Base-by-base conservation (phyloP, 352 stramenopile genomes). In the Phytophthora melonis region DNA sequence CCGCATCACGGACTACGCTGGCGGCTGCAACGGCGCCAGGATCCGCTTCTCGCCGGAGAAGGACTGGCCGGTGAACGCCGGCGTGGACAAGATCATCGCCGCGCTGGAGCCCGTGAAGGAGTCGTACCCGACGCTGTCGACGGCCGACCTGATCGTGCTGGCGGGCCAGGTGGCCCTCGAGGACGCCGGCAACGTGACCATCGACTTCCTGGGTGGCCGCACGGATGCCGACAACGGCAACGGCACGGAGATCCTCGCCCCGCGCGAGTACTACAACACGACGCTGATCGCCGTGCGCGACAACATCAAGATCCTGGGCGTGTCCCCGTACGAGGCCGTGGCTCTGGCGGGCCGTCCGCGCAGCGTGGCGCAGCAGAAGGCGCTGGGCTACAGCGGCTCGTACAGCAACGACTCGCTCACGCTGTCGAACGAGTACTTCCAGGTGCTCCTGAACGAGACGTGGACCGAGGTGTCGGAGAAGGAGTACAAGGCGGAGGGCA, bases 131-230 rank as follows among this genome's bases (percentile, higher is more conserved):
- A 80, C 72, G 49, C 86, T 98, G 49, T 89, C 80, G 11, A 98
- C 97, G 74, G 91, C 90, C 1, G 96, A 99, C 80, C 74, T 98
- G 49, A 98, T 94, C 70, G 97, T 94, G 6, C 87, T 98, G 30
- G 91, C 93, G 21, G 77, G 73, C 55, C 67, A 80, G 30, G 70
- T 78, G 30, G 77, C 68, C 13, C 65, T 83, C 19, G 72, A 83
- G 58, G 64, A 68, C 13, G 65, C 56, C 9, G 57, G 54, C n/a
- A 41, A 55, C 25, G 54, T 52, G 32, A 58, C 56, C 19, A 72
- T 81, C 62, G 36, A 63, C 49, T 83, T 83, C 62, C 43, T 64
- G 36, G 72, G 62, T 18, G 76, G 76, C 19, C 73, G 76, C 27
- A 76, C 77, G n/a, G 97, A 98, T 77, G 86, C 87, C 19, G 61